These are phyloP conservation scores for Heterobasidion occidentale DNA, from an alignment of 1,284 basidiomycete species.

Conservation along the genomic window DNA sequence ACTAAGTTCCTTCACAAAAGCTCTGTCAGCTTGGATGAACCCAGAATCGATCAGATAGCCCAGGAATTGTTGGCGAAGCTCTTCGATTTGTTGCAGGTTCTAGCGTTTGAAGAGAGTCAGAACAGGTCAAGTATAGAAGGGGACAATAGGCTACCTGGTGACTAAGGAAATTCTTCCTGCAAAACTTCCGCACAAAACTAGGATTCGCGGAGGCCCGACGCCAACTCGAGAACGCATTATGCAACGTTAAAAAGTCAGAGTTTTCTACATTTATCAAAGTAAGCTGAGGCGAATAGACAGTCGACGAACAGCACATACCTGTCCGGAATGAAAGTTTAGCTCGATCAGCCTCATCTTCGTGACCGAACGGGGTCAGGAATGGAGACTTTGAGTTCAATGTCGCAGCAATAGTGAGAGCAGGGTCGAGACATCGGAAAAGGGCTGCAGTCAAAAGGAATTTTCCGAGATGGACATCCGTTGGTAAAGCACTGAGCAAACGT, in stretches of 20 bases:
- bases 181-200: constrained; percentile 65
- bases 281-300: neutral
- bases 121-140: neutral
- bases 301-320: constrained; percentile 36
- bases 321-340: constrained; percentile 79
- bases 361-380: constrained; percentile 84
- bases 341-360: constrained; percentile 81
- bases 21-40: constrained; percentile 69
- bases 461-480: constrained; percentile 94
- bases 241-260: constrained; percentile 94
- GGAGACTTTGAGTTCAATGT: constrained; percentile 92
- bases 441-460: constrained; percentile 90
- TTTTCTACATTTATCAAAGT: constrained; percentile 60
- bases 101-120: constrained; percentile 21
- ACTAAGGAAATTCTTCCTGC: constrained; percentile 80
- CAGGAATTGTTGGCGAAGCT: constrained; percentile 90
- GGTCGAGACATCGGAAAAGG: constrained; percentile 87
- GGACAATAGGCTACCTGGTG: constrained; percentile 51
- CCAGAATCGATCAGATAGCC: constrained; percentile 85
- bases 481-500: constrained; percentile 83
- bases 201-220: constrained; percentile 68
- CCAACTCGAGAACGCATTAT: constrained; percentile 90
- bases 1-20: constrained; percentile 66
- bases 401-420: constrained; percentile 93
- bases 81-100: constrained; percentile 95